Evolutionary conservation across 2,329 filamentous ascomycete species (phyloP).

Genomic region (Coniochaeta hoffmannii): DNA sequence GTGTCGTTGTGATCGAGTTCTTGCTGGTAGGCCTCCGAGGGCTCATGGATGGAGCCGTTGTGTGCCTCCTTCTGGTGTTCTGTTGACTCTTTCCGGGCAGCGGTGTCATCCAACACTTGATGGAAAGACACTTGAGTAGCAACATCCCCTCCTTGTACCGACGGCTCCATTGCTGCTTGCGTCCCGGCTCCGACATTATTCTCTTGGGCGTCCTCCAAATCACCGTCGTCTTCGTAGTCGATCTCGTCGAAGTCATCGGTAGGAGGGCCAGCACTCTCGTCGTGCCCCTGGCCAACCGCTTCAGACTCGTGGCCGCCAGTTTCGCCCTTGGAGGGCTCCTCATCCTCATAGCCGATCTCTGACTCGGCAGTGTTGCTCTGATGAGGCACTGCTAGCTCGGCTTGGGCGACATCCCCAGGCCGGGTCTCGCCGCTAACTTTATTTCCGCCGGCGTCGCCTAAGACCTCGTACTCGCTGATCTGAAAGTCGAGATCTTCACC

Average conservation of each 20-base stretch:
- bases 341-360: constrained; percentile 6
- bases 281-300: neutral
- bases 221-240: neutral
- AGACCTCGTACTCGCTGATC: constrained; percentile 11
- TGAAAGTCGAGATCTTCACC: constrained; percentile 25
- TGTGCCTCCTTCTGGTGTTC: neutral
- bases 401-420: neutral
- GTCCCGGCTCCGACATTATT: neutral
- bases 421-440: neutral
- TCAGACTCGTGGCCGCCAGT: neutral
- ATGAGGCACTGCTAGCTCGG: neutral
- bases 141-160: neutral
- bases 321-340: constrained; percentile 3
- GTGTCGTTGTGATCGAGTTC: constrained; percentile 6
- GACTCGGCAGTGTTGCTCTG: neutral
- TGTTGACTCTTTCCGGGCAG: neutral
- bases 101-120: neutral
- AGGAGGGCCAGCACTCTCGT: neutral
- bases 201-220: neutral
- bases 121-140: neutral
- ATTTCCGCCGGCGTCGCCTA: constrained; percentile 1
- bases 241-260: neutral
- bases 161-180: neutral
- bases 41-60: constrained; percentile 1
- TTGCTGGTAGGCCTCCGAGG: neutral